A percentile compares a stretch with the other conserved stretches of the same genome.
Evolutionary conservation across 1,284 basidiomycete genomes (phyloP).

Genomic region (Ceratobasidium sp.): DNA sequence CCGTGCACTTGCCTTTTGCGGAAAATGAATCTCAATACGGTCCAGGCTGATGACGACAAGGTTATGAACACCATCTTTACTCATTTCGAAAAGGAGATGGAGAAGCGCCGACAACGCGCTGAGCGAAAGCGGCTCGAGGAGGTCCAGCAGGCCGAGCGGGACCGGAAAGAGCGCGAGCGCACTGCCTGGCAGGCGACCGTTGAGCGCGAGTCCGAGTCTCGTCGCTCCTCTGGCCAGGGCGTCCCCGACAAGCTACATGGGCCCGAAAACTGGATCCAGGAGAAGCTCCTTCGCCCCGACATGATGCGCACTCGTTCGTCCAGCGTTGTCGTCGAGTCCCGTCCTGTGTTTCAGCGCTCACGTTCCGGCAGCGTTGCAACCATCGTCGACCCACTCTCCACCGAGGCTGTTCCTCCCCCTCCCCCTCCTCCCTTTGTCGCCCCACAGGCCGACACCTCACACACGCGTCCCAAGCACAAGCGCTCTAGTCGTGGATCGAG

Average conservation of each 20-base stretch:
- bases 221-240: background rate
- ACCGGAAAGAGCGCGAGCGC: conserved; percentile 15
- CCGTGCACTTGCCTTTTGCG: background rate
- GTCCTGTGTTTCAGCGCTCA: conserved; percentile 11
- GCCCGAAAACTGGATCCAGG: background rate
- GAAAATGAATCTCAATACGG: conserved; percentile 9
- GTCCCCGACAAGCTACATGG: background rate
- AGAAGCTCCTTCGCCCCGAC: conserved; percentile 16
- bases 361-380: conserved; percentile 26
- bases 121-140: background rate
- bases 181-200: conserved; percentile 7
- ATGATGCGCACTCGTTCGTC: conserved; percentile 31
- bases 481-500: conserved; percentile 11
- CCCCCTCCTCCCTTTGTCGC: background rate
- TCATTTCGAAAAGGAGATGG: conserved; percentile 21
- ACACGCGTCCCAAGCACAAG: conserved; percentile 5
- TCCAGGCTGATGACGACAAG: conserved; percentile 36
- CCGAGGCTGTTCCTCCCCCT: background rate
- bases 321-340: conserved; percentile 15
- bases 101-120: conserved; percentile 4
- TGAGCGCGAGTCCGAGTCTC: conserved; percentile 5
- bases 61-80: conserved; percentile 9
- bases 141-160: conserved; percentile 5
- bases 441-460: conserved; percentile 2
- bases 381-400: background rate